These are phyloP conservation scores for Corallochytrium limacisporum DNA, from an alignment of 78 protist species.

Conservation along the genomic window DNA sequence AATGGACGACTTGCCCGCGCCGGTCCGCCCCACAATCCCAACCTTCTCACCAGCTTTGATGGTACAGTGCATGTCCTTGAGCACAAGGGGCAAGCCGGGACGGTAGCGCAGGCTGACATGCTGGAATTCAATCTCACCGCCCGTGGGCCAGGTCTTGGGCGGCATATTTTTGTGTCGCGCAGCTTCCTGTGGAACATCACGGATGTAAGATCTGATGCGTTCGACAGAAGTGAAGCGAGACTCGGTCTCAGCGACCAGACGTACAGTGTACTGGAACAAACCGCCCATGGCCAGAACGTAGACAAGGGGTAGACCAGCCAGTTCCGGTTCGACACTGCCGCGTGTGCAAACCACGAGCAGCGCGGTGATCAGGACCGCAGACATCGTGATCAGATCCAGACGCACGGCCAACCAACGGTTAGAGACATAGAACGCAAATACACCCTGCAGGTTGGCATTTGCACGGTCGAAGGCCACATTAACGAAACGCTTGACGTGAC, in stretches of 20 bases:
- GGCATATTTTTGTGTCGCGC: neutral
- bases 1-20: constrained; percentile 58
- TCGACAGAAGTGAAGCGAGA: constrained; percentile 38
- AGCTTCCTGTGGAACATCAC: neutral
- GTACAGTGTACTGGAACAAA: constrained; percentile 42
- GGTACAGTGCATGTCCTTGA: neutral
- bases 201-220: neutral
- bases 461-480: too few relatives aligned
- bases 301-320: constrained; percentile 40
- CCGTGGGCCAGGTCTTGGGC: constrained; percentile 28
- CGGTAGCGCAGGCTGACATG: constrained; percentile 26
- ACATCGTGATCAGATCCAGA: constrained; percentile 54
- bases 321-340: constrained; percentile 21
- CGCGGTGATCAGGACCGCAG: too few relatives aligned
- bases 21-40: constrained; percentile 91
- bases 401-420: constrained; percentile 68
- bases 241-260: constrained; percentile 37
- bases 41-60: constrained; percentile 22
- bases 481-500: too few relatives aligned
- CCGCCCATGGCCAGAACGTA: constrained; percentile 21
- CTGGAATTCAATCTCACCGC: constrained; percentile 7
- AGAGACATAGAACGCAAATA: too few relatives aligned
- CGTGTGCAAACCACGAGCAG: too few relatives aligned
- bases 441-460: too few relatives aligned
- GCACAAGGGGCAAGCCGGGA: neutral